Percentiles rank a stretch among this genome's conserved stretches.
These are phyloP conservation scores for Copromyces sp. DNA, from an alignment of 495 filamentous ascomycete genomes.

Conservation along the genomic window DNA sequence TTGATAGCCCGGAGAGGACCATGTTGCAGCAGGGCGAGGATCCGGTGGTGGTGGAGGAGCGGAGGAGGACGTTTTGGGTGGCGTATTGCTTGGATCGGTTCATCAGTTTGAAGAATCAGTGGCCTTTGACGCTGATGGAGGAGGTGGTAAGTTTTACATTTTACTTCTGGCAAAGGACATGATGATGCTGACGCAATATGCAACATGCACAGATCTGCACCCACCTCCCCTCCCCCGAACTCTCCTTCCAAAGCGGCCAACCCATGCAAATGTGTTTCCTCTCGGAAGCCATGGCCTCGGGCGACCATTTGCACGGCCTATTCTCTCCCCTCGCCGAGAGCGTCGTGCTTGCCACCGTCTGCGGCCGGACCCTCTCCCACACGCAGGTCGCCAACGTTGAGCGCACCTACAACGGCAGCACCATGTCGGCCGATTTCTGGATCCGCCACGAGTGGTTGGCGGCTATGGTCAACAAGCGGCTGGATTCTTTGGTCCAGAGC, in stretches of 20 bases:
- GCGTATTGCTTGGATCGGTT: constrained; percentile 46
- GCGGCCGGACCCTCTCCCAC: constrained; percentile 37
- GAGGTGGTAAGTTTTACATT: constrained; percentile 31
- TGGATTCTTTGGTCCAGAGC: constrained; percentile 24
- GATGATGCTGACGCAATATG: neutral
- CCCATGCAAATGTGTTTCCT: constrained; percentile 34
- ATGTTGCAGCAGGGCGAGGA: constrained; percentile 12
- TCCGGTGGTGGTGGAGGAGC: constrained; percentile 33
- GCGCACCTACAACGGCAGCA: constrained; percentile 5
- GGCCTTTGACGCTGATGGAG: constrained; percentile 41
- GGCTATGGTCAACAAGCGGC: constrained; percentile 26
- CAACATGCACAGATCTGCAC: constrained; percentile 25
- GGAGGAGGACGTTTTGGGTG: constrained; percentile 46
- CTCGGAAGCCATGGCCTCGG: constrained; percentile 31
- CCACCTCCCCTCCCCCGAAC: constrained; percentile 38
- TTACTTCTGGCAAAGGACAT: neutral
- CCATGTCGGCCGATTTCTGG: constrained; percentile 28
- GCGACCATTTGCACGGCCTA: constrained; percentile 14
- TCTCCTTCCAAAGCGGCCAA: constrained; percentile 41
- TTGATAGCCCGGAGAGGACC: constrained; percentile 29
- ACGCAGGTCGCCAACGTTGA: constrained; percentile 26
- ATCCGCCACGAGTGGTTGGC: constrained; percentile 41
- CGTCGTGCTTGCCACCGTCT: constrained; percentile 37
- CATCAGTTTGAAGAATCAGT: constrained; percentile 35
- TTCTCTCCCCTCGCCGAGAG: constrained; percentile 39